Base-by-base conservation (phyloP, 202 grass and related monocot species). In the Zizania palustris region DNA sequence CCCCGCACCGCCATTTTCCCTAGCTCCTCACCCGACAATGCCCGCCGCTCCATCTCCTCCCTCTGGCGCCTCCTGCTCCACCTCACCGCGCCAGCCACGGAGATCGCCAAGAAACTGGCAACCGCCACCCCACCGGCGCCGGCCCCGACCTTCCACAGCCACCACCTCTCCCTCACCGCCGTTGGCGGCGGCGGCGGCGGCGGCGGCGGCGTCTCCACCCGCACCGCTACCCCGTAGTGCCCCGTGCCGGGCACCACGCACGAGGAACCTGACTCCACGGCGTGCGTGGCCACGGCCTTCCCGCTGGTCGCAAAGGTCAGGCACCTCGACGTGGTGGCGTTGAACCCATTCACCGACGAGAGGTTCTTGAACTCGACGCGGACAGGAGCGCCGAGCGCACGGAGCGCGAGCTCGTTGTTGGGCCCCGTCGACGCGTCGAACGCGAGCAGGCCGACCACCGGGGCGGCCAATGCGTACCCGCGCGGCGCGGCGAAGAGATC, bases 1-100 rank as follows among this genome's bases (percentile, higher is more conserved):
- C 82, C 86, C 1, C 43, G 41, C 60, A 88, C 82, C 5, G 77
- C 56, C 76, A 81, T 80, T 51, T 77, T 76, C 15, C 82, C 82
- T 0, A 88, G 77, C 50, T 84, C 86, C 72, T 85, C 82, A 4
- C 72, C 81, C 3, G 49, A 76, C 41, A 74, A 7, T 0, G 86
- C 64, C 10, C 48, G 65, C 65, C n/a, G 11, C 16, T 84, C 86
- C 86, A 88, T 88, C 44, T 84, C 86, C 77, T 88, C 81, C 86
- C 86, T 84, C 72, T 77, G 45, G 20, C 76, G 76, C 72, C 49
- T 72, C 66, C 82, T 80, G 37, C 50, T 55, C 82, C 81, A 88
- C 49, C 86, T 65, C 6, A 85, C 66, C 12, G 72, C 82, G 22
- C 36, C 21, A 5, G 72, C 81, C 50, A 76, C 82, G 42, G 65